Evolutionary conservation across 208 protist genomes (phyloP).

Genomic region (Wallacemonas rigidus): DNA sequence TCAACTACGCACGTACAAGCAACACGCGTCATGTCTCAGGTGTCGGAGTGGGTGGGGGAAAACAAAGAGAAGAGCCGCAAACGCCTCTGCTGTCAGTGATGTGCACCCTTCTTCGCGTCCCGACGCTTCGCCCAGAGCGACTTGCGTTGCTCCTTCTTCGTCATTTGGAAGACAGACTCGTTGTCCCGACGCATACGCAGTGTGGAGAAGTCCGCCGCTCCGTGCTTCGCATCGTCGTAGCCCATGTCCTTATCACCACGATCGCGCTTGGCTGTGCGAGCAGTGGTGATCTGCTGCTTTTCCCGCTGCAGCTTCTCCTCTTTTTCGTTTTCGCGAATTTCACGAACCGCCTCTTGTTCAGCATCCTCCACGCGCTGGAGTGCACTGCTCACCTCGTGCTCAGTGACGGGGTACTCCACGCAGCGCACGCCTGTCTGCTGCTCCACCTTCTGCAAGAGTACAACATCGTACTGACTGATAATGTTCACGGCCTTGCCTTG

Average conservation of each 20-base stretch:
- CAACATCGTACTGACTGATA: conserved; percentile 98
- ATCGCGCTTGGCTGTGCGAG: conserved; percentile 76
- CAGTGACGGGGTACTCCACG: conserved; percentile 81
- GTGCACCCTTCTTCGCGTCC: conserved; percentile 49
- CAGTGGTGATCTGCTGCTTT: conserved; percentile 58
- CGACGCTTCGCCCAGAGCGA: conserved; percentile 85
- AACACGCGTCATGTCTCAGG: no score
- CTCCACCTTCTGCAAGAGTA: conserved; percentile 98
- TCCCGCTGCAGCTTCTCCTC: conserved; percentile 82
- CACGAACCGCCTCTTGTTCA: conserved; percentile 85
- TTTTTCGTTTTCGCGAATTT: conserved; percentile 89
- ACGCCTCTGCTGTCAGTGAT: background rate
- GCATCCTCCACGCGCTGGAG: conserved; percentile 92
- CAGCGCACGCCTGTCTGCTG: conserved; percentile 93
- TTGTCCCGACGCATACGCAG: conserved; percentile 88
- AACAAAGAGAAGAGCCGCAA: background rate
- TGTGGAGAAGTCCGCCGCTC: conserved; percentile 73
- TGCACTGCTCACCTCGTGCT: conserved; percentile 71
- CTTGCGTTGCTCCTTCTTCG: conserved; percentile 85
- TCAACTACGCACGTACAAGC: no score
- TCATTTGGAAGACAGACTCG: conserved; percentile 90
- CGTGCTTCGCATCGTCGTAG: conserved; percentile 88
- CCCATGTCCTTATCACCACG: conserved; percentile 82
- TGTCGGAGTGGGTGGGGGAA: background rate
- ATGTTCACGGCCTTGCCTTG: conserved; percentile 93